Percentiles rank a stretch among this genome's conserved stretches.
Evolutionary conservation across 2,329 filamentous ascomycete species (phyloP).

Genomic region (Pseudogymnoascus sp.): DNA sequence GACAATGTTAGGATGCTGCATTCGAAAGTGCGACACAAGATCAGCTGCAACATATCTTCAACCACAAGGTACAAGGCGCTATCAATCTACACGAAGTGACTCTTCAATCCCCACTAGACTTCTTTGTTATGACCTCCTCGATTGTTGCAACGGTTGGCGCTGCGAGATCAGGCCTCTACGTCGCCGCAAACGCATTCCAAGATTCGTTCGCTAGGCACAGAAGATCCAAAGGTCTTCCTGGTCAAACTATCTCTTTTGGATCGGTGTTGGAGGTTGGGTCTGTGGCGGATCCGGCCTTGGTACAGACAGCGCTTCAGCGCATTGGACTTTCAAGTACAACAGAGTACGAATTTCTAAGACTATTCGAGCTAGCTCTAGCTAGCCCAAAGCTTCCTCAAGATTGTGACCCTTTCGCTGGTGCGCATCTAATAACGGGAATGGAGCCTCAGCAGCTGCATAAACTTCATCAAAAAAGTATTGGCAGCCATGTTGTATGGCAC

Average conservation of each 20-base stretch:
- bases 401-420: conserved; percentile 10
- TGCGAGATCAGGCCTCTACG: conserved; percentile 11
- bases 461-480: neutral
- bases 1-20: too few relatives aligned
- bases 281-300: conserved; percentile 12
- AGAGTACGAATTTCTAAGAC: conserved; percentile 9
- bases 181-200: conserved; percentile 10
- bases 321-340: conserved; percentile 9
- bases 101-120: conserved; percentile 11
- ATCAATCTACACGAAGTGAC: conserved; percentile 10
- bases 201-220: conserved; percentile 9
- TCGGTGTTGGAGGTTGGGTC: neutral
- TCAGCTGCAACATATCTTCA: neutral
- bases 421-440: neutral
- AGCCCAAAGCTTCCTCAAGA: neutral
- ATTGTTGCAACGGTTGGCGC: neutral
- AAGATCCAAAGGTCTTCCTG: neutral
- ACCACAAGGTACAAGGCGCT: conserved; percentile 16
- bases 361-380: conserved; percentile 18
- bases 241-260: conserved; percentile 20
- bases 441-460: too few relatives aligned
- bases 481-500: conserved; percentile 14
- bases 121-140: conserved; percentile 4
- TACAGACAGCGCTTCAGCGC: conserved; percentile 4
- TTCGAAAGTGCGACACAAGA: too few relatives aligned